Evolutionary conservation across 805 yeast genomes (phyloP).

Genomic region (Torulaspora microellipsoides): DNA sequence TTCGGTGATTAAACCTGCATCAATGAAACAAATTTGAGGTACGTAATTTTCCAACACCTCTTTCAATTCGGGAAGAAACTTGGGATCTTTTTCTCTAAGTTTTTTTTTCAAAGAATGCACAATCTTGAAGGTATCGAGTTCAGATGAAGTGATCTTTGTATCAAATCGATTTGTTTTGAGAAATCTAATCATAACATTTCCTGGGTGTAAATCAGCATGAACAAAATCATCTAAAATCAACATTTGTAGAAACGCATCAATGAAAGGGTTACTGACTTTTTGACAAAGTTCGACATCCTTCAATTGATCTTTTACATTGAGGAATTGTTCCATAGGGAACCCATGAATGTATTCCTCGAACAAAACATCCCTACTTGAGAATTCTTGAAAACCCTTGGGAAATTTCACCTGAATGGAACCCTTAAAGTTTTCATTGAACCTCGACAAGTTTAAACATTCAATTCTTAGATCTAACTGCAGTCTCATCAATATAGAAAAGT

Average conservation of each 20-base stretch:
- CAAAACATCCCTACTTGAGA: conserved; percentile 64
- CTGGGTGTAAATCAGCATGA: conserved; percentile 97
- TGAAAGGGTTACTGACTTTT: conserved; percentile 70
- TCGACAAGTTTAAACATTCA: conserved; percentile 75
- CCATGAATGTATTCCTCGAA: conserved; percentile 87
- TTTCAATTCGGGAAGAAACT: conserved; percentile 42
- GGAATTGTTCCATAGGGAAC: conserved; percentile 68
- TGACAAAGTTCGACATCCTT: conserved; percentile 47
- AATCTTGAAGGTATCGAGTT: conserved; percentile 21
- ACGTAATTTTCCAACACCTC: conserved; percentile 55
- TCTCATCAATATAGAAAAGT: conserved; percentile 80
- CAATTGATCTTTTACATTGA: conserved; percentile 41
- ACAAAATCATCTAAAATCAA: conserved; percentile 87
- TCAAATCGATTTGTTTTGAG: conserved; percentile 42
- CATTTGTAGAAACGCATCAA: conserved; percentile 92
- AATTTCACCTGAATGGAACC: conserved; percentile 60
- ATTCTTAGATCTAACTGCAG: conserved; percentile 85
- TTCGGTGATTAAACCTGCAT: conserved; percentile 91
- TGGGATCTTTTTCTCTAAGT: conserved; percentile 14
- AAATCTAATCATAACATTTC: conserved; percentile 79
- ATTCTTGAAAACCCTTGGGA: conserved; percentile 67
- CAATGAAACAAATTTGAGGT: conserved; percentile 87
- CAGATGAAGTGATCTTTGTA: conserved; percentile 28
- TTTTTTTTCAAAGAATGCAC: conserved; percentile 17
- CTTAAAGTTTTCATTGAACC: conserved; percentile 66